Evolutionary conservation across 345 rosid genomes (phyloP), one percentile per base, ranked within the genome.

Genomic region (Eucalyptus cloeziana): DNA sequence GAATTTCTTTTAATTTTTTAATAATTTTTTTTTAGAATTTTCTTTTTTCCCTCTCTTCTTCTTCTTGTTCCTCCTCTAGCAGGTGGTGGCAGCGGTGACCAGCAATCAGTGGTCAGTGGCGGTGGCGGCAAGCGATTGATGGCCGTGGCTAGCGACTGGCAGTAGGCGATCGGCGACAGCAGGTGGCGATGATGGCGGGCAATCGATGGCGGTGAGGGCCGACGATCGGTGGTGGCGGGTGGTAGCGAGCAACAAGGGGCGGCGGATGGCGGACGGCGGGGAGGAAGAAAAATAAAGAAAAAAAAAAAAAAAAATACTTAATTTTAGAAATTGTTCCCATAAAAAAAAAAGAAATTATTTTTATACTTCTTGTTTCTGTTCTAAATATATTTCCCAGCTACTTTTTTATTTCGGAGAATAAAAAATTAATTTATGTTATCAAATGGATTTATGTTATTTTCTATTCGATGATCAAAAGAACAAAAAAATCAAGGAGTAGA

Each of bases 91-190:
- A 16, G 0, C 1, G 21, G 22, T 0, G 21, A 1, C 54, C 3
- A 6, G 8, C 0, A 1, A 51, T 51, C 7, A 0, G 1, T 1
- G 1, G 16, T 16, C 3, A 0, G 22, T 0, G 4, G 19, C 1
- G 22, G 3, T 51, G 54, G 54, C 8, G 8, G 8, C 54, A 15
- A 15, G 21, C 0, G 8, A 51, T 1, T 2, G 2, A 1, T 15
- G 52, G 52, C 0, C 3, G 21, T 50, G 52, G 52, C 7, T 0
- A 1, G 17, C 1, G 7, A 49, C 1, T 2, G 16, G 51, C 1
- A 49, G 3, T 50, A 50, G 52, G 52, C 1, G 7, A 50, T 50
- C 3, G 6, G 17, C 7, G 1, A 0, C 3, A 2, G 1, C 2
- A 17, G 0, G 17, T 6, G 52, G 7, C 3, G 2, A 0, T 0